Percentiles rank a stretch among this genome's conserved stretches.
Evolutionary conservation across 2,329 filamentous ascomycete species (phyloP).

Genomic region (Helotiales sp.): DNA sequence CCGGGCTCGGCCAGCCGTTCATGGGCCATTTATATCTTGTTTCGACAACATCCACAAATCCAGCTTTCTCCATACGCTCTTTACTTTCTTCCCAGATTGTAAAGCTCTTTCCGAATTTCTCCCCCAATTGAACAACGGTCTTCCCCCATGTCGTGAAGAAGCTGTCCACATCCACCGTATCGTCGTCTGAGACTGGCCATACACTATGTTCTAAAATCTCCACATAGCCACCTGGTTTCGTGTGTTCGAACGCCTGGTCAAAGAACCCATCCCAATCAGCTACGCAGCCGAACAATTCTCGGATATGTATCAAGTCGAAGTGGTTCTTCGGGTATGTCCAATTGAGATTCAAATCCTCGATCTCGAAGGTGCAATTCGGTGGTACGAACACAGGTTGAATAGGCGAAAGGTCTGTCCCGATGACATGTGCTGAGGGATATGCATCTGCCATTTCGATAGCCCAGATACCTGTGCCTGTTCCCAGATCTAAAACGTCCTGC

Average conservation of each 20-base stretch:
- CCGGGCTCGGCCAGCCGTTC: constrained; percentile 25
- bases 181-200: constrained; percentile 38
- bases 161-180: constrained; percentile 31
- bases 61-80: constrained; percentile 37
- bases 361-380: constrained; percentile 61
- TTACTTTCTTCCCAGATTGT: constrained; percentile 45
- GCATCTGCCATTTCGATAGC: constrained; percentile 35
- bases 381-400: constrained; percentile 48
- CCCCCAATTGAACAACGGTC: constrained; percentile 40
- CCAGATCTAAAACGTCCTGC: constrained; percentile 39
- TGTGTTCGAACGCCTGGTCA: constrained; percentile 19
- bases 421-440: constrained; percentile 32
- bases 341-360: constrained; percentile 52
- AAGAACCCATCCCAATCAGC: constrained; percentile 25
- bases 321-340: constrained; percentile 28
- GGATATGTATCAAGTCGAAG: constrained; percentile 31
- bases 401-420: constrained; percentile 33
- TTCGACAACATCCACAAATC: constrained; percentile 32
- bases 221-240: constrained; percentile 47
- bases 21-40: constrained; percentile 29
- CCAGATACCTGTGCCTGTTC: constrained; percentile 44
- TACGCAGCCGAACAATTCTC: constrained; percentile 26
- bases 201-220: constrained; percentile 47
- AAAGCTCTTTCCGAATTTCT: constrained; percentile 36
- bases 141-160: constrained; percentile 24